These are phyloP conservation scores for Phaeotremella fagi DNA, from an alignment of 768 basidiomycete species.

Conservation along the genomic window DNA sequence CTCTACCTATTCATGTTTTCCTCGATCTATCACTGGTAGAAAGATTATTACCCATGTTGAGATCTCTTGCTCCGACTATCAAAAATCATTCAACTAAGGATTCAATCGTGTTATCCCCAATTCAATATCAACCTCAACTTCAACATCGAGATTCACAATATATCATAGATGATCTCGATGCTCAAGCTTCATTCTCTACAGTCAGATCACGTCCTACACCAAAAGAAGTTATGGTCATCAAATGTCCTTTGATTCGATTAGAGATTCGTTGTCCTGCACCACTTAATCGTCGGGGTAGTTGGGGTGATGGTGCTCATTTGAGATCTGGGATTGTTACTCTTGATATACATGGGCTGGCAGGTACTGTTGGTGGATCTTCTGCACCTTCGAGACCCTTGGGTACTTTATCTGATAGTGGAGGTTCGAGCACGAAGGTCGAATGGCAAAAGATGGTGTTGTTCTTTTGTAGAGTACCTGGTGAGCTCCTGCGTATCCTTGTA, in stretches of 20 bases:
- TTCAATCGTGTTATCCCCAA: neutral
- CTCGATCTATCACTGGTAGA: slow-evolving; percentile 57
- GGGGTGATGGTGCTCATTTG: slow-evolving; percentile 57
- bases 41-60: slow-evolving; percentile 53
- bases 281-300: slow-evolving; percentile 53
- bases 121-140: neutral
- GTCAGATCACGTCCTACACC: neutral
- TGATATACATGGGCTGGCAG: slow-evolving; percentile 26
- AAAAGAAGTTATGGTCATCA: slow-evolving; percentile 46
- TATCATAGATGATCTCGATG: slow-evolving; percentile 60
- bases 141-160: slow-evolving; percentile 38
- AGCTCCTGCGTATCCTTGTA: too few species aligned
- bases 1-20: slow-evolving; percentile 67
- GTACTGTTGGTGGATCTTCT: neutral
- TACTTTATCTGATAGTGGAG: too few species aligned
- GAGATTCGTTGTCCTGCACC: slow-evolving; percentile 67
- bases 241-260: slow-evolving; percentile 60
- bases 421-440: slow-evolving; percentile 15
- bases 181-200: slow-evolving; percentile 45
- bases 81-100: slow-evolving; percentile 5
- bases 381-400: too few species aligned
- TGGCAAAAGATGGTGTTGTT: slow-evolving; percentile 41
- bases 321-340: slow-evolving; percentile 41
- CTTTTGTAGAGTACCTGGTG: slow-evolving; percentile 37
- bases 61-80: slow-evolving; percentile 19